These are phyloP conservation scores for Nemania sp. DNA, from an alignment of 2,329 filamentous ascomycete genomes.

Conservation along the genomic window DNA sequence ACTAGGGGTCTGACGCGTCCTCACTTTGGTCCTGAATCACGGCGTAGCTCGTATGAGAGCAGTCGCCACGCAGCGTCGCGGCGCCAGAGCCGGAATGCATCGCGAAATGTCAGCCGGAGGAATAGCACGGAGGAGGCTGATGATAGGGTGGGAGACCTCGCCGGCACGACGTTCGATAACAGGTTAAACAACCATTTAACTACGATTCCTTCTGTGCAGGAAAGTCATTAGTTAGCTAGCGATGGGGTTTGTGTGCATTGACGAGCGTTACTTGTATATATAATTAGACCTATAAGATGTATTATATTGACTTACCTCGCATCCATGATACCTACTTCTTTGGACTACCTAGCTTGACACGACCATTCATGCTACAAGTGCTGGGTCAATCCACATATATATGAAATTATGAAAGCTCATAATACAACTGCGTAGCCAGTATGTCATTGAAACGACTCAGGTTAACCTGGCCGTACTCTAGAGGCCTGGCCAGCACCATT, in stretches of 20 bases:
- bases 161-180: constrained; percentile 3
- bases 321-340: not conserved
- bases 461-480: too few species aligned
- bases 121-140: constrained; percentile 16
- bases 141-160: constrained; percentile 9
- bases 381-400: too few species aligned
- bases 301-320: not conserved
- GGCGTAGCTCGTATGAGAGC: constrained; percentile 13
- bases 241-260: constrained; percentile 11
- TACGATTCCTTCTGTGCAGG: constrained; percentile 17
- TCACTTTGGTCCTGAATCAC: constrained; percentile 15
- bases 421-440: too few species aligned
- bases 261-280: constrained; percentile 7
- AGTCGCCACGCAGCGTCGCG: constrained; percentile 14
- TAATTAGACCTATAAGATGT: too few species aligned
- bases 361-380: too few species aligned
- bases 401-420: too few species aligned
- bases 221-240: constrained; percentile 3
- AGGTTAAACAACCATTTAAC: not conserved
- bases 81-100: constrained; percentile 17
- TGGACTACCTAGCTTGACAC: not conserved
- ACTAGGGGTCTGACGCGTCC: constrained; percentile 3
- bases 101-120: constrained; percentile 9
- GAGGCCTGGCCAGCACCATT: too few species aligned
- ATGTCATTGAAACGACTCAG: too few species aligned